Conservation (phyloP, 257 asterid species). For the Mentha longifolia region DNA sequence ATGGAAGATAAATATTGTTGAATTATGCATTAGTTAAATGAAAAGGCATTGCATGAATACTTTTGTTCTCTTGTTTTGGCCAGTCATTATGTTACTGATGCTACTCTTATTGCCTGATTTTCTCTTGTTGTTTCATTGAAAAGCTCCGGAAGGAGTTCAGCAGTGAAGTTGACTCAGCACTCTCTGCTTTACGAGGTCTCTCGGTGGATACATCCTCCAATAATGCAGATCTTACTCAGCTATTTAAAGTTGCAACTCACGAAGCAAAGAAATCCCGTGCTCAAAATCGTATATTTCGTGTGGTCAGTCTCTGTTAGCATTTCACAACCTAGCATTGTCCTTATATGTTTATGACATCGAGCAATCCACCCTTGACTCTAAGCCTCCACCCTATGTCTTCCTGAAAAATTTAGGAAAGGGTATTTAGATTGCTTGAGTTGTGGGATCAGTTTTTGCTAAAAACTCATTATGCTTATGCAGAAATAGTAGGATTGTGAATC, state of each 20-base stretch:
- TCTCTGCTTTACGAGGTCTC: slow-evolving; percentile 65
- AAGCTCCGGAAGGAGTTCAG: slow-evolving; percentile 88
- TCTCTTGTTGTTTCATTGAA: slow-evolving; percentile 34
- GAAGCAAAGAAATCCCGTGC: slow-evolving; percentile 93
- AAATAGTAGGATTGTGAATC: not conserved
- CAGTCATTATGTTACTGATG: slow-evolving; percentile 11
- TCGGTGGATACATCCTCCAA: slow-evolving; percentile 65
- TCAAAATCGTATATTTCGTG: slow-evolving; percentile 78
- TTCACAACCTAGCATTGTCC: slow-evolving; percentile 10
- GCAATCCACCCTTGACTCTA: not conserved
- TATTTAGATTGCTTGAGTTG: not conserved
- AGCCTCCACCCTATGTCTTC: not conserved
- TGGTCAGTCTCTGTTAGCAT: slow-evolving; percentile 81
- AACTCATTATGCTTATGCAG: not conserved
- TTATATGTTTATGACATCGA: slow-evolving; percentile 8
- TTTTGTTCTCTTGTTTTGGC: slow-evolving; percentile 16
- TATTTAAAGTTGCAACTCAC: slow-evolving; percentile 77
- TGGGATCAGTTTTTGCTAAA: slow-evolving; percentile 14
- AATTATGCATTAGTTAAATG: slow-evolving; percentile 15
- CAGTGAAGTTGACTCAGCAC: slow-evolving; percentile 72
- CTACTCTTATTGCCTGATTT: slow-evolving; percentile 27
- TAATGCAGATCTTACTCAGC: slow-evolving; percentile 84
- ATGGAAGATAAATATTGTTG: slow-evolving; percentile 12
- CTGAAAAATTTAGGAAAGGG: no score
- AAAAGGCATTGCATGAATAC: not conserved